Evolutionary conservation across 768 basidiomycete species (phyloP), one percentile per base, ranked within the genome.

Genomic region (Phlebiopsis gigantea): DNA sequence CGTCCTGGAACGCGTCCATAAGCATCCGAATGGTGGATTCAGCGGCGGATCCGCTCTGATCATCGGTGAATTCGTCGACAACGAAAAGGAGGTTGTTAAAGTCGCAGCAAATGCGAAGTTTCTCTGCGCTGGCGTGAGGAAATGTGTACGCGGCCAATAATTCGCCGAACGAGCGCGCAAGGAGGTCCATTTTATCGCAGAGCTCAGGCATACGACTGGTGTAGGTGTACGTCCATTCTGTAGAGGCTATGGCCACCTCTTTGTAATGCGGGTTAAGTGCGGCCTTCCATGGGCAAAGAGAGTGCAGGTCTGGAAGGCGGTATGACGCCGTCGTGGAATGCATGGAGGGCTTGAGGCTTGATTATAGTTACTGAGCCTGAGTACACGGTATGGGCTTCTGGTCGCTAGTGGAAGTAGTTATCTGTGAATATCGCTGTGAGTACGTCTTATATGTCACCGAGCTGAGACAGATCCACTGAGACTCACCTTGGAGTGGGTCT

Each of bases 51-150:
- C 79, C 80, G 63, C 71, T 77, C 65, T 85, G 84, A 57, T 84
- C 83, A 61, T 86, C 84, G 66, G 81, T 85, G 52, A 84, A 75
- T 68, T 87, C 85, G 67, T 87, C 86, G 46, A 85, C 74, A 56
- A 82, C 79, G 69, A 84, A 87, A 22, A 87, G 76, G 14, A 82
- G 69, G 62, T 86, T 84, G 55, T 83, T 77, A 58, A 83, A 82
- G 67, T 86, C 84, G 63, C 83, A 84, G 41, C 75, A 77, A 1
- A 78, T 84, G 53, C 84, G 75, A 57, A 85, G 78, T 63, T 78
- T 73, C 56, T 83, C 81, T 53, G 75, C 75, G 39, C 75, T 79
- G 45, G 80, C 79, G 65, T 81, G 84, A 14, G 79, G 76, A 66
- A 82, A 87, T n/a, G 74, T 78, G 65, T 78, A 80, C 12, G 84